Evolutionary conservation across 805 yeast genomes (phyloP).

Genomic region (Wickerhamiella dianesei): DNA sequence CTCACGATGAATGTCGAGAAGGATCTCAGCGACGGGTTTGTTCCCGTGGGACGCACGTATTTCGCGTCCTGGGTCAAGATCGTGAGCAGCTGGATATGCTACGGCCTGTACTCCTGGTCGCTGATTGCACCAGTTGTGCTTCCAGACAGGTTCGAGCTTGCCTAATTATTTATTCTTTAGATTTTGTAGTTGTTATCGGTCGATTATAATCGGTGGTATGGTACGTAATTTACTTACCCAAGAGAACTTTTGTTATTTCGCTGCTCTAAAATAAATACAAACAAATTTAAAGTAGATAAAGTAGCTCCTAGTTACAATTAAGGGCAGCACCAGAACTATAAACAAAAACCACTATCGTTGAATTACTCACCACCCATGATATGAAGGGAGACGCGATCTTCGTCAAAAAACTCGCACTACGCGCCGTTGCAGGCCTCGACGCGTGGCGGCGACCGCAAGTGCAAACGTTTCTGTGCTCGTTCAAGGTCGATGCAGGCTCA

Average conservation of each 20-base stretch:
- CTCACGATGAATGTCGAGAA: conserved; percentile 82
- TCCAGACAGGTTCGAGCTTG: conserved; percentile 62
- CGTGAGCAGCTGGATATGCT: conserved; percentile 85
- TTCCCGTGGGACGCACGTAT: conserved; percentile 94
- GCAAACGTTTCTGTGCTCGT: conserved; percentile 51
- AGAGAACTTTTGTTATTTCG: not conserved
- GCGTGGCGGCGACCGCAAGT: conserved; percentile 56
- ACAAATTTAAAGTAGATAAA: too few species aligned
- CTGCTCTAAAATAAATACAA: not conserved
- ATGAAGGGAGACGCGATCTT: conserved; percentile 29
- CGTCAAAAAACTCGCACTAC: conserved; percentile 44
- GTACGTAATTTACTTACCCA: not conserved
- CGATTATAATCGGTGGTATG: not conserved
- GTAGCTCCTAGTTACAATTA: too few species aligned
- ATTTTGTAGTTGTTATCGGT: not conserved
- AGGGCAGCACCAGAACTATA: too few species aligned
- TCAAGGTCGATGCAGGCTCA: conserved; percentile 53
- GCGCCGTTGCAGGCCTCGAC: conserved; percentile 57
- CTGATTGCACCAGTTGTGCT: conserved; percentile 76
- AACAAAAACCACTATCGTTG: too few species aligned
- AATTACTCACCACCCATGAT: not conserved
- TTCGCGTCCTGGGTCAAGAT: conserved; percentile 93
- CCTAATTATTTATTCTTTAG: not conserved
- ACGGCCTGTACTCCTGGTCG: conserved; percentile 76
- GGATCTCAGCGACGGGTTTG: conserved; percentile 74